phyloP scores from a whole-genome alignment of 1,139 yeast species.

The Suhomyces chickasaworum region DNA sequence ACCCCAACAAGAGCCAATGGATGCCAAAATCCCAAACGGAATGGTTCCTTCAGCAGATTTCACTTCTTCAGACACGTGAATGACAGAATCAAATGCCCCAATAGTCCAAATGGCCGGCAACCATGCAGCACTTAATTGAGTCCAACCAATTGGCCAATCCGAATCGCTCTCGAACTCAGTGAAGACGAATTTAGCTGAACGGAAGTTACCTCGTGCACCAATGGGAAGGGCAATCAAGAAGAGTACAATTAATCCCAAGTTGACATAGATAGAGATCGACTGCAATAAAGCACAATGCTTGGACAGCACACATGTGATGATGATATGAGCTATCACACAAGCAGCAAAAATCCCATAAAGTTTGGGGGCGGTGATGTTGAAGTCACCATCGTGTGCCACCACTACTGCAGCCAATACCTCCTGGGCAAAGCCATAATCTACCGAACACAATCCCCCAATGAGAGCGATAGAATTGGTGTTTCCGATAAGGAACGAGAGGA shows the following conservation, averaged over 20 bases:
- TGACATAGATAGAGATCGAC: slow-evolving; percentile 26
- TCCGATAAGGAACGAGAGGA: slow-evolving; percentile 59
- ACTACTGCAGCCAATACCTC: slow-evolving; percentile 56
- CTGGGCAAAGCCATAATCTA: slow-evolving; percentile 59
- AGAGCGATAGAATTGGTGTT: slow-evolving; percentile 60
- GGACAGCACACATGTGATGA: slow-evolving; percentile 53
- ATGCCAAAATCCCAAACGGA: slow-evolving; percentile 61
- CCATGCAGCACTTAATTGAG: slow-evolving; percentile 44
- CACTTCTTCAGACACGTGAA: slow-evolving; percentile 76
- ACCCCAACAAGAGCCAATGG: slow-evolving; percentile 60
- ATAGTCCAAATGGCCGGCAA: slow-evolving; percentile 70
- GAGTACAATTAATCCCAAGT: slow-evolving; percentile 19
- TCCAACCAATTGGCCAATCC: slow-evolving; percentile 68
- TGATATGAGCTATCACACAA: slow-evolving; percentile 46
- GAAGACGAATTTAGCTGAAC: slow-evolving; percentile 34
- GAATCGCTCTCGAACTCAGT: slow-evolving; percentile 55
- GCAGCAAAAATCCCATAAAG: slow-evolving; percentile 60
- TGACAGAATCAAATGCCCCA: slow-evolving; percentile 70
- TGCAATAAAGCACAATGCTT: slow-evolving; percentile 22
- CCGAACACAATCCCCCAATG: slow-evolving; percentile 57
- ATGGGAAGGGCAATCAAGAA: slow-evolving; percentile 32
- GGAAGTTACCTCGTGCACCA: slow-evolving; percentile 30
- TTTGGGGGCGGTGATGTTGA: slow-evolving; percentile 47
- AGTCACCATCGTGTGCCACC: slow-evolving; percentile 48
- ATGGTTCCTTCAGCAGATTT: slow-evolving; percentile 65